A percentile compares a stretch with the other conserved stretches of the same genome.
Conservation (phyloP, 1,139 yeast species). For the Yarrowia galli region DNA sequence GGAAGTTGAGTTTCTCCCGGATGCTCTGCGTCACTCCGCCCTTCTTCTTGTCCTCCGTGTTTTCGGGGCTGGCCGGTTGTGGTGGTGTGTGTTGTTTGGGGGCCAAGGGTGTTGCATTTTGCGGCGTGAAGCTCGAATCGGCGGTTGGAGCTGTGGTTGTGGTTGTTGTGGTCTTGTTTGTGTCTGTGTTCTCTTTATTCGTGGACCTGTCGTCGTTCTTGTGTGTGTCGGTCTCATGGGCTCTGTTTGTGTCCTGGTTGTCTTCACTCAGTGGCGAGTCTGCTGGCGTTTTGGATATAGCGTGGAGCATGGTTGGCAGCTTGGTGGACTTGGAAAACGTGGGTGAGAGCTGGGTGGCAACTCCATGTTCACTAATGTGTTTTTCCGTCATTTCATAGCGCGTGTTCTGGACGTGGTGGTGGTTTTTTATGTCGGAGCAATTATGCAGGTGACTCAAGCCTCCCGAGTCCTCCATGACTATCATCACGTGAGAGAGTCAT, state of each 20-base stretch:
- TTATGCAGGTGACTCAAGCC: conserved; percentile 29
- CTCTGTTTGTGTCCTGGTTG: neutral
- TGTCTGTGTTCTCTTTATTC: neutral
- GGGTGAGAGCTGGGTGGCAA: conserved; percentile 7
- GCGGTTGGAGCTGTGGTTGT: neutral
- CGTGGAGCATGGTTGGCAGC: conserved; percentile 20
- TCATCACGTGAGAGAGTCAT: conserved; percentile 37
- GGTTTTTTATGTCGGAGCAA: conserved; percentile 15
- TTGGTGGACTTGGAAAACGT: conserved; percentile 2
- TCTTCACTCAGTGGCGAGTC: conserved; percentile 1
- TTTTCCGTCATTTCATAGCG: conserved; percentile 37
- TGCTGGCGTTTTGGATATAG: neutral
- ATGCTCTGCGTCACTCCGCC: conserved; percentile 66
- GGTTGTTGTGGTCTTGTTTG: neutral
- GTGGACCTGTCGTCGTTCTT: neutral
- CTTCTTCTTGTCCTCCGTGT: conserved; percentile 17
- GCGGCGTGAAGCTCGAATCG: conserved; percentile 10
- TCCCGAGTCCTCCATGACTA: conserved; percentile 23
- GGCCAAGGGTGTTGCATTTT: neutral
- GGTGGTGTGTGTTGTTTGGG: neutral
- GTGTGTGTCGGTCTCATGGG: neutral
- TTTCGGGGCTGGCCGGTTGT: conserved; percentile 17
- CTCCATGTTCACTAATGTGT: conserved; percentile 2
- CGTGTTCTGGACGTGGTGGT: neutral
- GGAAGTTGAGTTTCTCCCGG: conserved; percentile 73